These are phyloP conservation scores for Aspergillus intermedius DNA, from an alignment of 2,329 filamentous ascomycete species.

Conservation along the genomic window DNA sequence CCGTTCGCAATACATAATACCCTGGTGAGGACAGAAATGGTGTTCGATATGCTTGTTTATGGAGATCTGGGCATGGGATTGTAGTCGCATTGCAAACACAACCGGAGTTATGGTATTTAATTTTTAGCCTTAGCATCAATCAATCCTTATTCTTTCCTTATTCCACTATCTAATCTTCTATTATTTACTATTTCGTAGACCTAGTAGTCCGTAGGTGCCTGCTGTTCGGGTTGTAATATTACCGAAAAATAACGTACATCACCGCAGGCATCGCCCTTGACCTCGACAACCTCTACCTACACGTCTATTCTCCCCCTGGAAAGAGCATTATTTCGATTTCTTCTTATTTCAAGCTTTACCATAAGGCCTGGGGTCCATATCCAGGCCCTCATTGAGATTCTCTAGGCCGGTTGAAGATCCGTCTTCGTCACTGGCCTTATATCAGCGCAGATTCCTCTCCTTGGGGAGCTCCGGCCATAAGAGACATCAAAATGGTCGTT, in stretches of 20 bases:
- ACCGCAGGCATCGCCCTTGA: not conserved
- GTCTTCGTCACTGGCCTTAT: not conserved
- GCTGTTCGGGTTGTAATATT: not conserved
- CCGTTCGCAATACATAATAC: conserved; percentile 16
- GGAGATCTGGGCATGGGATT: conserved; percentile 4
- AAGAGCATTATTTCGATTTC: conserved; percentile 2
- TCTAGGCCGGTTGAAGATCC: no score
- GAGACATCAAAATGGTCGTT: conserved; percentile 35
- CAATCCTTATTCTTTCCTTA: not conserved
- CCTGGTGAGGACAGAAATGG: conserved; percentile 2
- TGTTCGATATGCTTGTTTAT: not conserved
- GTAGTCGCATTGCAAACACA: not conserved
- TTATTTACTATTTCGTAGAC: not conserved
- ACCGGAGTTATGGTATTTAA: not conserved
- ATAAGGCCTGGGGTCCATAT: not conserved
- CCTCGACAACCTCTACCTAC: not conserved
- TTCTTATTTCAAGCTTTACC: not conserved
- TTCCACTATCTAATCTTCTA: not conserved
- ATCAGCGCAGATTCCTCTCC: not conserved
- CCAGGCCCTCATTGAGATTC: not conserved
- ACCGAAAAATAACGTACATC: not conserved
- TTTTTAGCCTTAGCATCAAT: not conserved
- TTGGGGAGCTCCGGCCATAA: not conserved
- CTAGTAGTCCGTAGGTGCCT: not conserved
- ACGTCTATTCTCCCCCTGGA: conserved; percentile 1